These are phyloP conservation scores for Cadophora gregata DNA, from an alignment of 2,329 filamentous ascomycete genomes.

Conservation along the genomic window DNA sequence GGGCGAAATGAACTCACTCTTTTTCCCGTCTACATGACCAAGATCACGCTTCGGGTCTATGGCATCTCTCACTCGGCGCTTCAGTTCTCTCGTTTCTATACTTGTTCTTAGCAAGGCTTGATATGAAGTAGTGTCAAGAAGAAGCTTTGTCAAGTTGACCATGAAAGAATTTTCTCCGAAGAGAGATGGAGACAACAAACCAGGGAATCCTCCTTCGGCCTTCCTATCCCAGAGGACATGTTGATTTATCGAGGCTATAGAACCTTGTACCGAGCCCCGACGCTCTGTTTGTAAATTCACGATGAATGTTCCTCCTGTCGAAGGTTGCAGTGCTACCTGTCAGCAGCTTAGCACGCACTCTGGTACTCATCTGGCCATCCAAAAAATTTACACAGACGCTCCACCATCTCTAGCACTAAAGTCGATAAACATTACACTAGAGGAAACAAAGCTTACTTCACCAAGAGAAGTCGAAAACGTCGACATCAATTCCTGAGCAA, in stretches of 20 bases:
- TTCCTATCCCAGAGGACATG: constrained; percentile 87
- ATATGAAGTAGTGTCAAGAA: background rate
- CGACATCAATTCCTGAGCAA: constrained; percentile 91
- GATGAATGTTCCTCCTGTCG: constrained; percentile 82
- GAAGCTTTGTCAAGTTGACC: too few relatives aligned
- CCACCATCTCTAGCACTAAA: background rate
- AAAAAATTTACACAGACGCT: background rate
- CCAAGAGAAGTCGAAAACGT: constrained; percentile 86
- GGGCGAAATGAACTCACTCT: constrained; percentile 19
- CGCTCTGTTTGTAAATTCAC: constrained; percentile 64
- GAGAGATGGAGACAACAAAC: constrained; percentile 46
- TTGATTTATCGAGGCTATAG: constrained; percentile 46
- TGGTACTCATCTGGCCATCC: background rate
- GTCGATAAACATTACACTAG: background rate
- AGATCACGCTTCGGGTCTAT: constrained; percentile 79
- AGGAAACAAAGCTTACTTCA: constrained; percentile 52
- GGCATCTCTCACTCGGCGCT: constrained; percentile 81
- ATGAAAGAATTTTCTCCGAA: background rate
- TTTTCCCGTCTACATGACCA: constrained; percentile 75
- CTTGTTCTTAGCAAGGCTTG: constrained; percentile 13
- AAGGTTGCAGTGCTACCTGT: constrained; percentile 78
- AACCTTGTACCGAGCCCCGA: constrained; percentile 22
- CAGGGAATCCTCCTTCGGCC: constrained; percentile 84
- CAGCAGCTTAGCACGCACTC: background rate
- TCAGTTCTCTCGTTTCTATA: constrained; percentile 84